Evolutionary conservation across 2,329 filamentous ascomycete genomes (phyloP), one percentile per base, ranked within the genome.

Genomic region (Epichloe gansuensis): DNA sequence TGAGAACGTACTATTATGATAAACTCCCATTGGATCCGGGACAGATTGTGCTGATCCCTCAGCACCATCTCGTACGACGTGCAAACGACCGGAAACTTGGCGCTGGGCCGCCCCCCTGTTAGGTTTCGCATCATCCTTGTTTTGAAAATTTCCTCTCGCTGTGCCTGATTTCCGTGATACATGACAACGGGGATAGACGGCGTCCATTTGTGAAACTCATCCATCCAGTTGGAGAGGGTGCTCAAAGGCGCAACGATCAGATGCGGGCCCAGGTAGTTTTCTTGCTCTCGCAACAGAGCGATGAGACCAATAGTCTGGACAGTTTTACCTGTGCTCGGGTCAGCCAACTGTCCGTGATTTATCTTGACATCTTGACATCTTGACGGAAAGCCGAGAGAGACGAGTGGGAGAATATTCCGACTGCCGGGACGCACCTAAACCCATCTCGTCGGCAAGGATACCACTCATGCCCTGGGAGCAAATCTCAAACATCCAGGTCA

Each of bases 31-130:
- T 89, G 85, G 52, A 95, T 91, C 53, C 85, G 84, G 0, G 82
- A 82, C 5, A 98, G 71, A 38, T 84, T 84, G 50, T 89, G 85
- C 39, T 87, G 82, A 63, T 98, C 93, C 60, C 89, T 84, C 69
- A 98, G 84, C 51, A 94, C 90, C 63, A 98, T 96, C 64, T 98
- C 93, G 60, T 97, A 97, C 40, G 85, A 94, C 0, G 93, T 98
- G 61, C 90, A 90, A 0, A 97, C 86, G 0, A 98, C 84, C 0
- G 93, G 93, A 55, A 97, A 98, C 45, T 84, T 78, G 1, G 77
- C 70, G 0, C 71, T 79, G 0, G 78, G 78, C 2, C 74, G 66
- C 0, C 83, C 8, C 68, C 68, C 77, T 12, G 81, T 78, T 13
- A 91, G 80, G 55, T 88, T 72, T 43, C 78, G 78, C 64, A 83